Base-by-base conservation (phyloP, 192 early-diverging fungal species). In the Podila epicladia region DNA sequence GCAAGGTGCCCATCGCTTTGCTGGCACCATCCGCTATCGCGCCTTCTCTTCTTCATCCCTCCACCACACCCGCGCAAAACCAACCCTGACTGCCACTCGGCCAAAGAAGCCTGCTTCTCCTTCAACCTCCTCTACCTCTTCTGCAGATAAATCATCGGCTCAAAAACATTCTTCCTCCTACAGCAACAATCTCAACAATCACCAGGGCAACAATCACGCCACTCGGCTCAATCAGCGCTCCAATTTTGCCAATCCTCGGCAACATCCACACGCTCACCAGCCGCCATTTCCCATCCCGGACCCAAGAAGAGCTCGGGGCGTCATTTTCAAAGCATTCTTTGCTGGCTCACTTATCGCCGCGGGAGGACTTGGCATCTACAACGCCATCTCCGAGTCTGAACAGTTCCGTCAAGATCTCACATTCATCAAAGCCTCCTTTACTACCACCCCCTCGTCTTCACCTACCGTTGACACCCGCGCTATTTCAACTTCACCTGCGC, bases 251-350 rank as follows among this genome's bases (percentile, higher is more conserved):
- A 55, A 55, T 22, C 53, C 53, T 9, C 53, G 24, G 5, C 0
- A 55, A 24, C 53, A n/a, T 26, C 24, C 17, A 53, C 22, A 5
- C 26, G 35, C 50, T 31, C 41, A 17, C 41, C 24, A 35, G 64
- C 11, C 71, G 35, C 76, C 71, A 71, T 45, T 51, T 60, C 41
- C 71, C 50, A 69, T 58, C 57, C 33, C 66, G 58, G 29, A 60
- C 33, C 24, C 69, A 5, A 24, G 60, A 26, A 59, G 48, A 33
- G 29, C 9, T n/a, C 55, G 66, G 29, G 61, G 70, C 4, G 48
- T 19, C 15, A 61, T 57, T 31, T 49, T 68, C 15, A 49, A 48
- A 59, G 77, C 71, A 15, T 80, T 80, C 51, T 17, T 61, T 17
- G 5, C 58, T 2, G 77, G 77, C 32, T 31, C 62, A 20, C 1